Evolutionary conservation across 2,329 filamentous ascomycete species (phyloP), one percentile per base, ranked within the genome.

Genomic region (Periglandula ipomoeae): DNA sequence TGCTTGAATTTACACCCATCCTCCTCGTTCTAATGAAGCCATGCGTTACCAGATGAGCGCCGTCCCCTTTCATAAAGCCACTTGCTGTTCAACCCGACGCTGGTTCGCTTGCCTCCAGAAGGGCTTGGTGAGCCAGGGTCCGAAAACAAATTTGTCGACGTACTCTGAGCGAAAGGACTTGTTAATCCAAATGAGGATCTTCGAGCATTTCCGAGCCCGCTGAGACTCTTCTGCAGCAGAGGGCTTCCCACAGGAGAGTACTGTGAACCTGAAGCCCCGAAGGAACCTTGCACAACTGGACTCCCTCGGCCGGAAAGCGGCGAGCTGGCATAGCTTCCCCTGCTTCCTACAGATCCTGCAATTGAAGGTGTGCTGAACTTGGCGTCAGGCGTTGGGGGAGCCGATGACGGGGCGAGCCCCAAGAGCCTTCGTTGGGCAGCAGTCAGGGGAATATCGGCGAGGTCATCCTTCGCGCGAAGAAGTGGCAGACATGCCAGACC

Each of bases 1-100:
- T 22, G 20, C 38, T 30, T 34, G 15, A 40, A 15, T 13, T 26
- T 22, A 23, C 30, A 19, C 27, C 4, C 38, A 11, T 37, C 7
- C 24, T 19, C 13, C 23, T 23, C 11, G 9, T 42, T 19, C 6
- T 47, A 69, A 43, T 65, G 60, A 44, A 61, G 56, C 66, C 70
- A 73, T 27, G 66, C 60, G 48, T 64, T 72, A 10, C 71, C 64
- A 46, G 74, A 72, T 56, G 76, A 70, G 63, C 81, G 64, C 63
- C 82, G 71, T 58, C 86, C 85, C 68, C 83, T 87, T 66, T 96
- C 89, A 62, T 95, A 97, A 52, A 96, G 67, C 91, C 91, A 97
- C 70, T 93, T 95, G 70, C 82, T 95, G 67, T 91, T 96, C 61
- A 96, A 62, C 1, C 82, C 82, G 46, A 94, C 81, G 55, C 81